Base-by-base conservation (phyloP, 2,329 filamentous ascomycete species). In the Allantophomopsis lycopodina region DNA sequence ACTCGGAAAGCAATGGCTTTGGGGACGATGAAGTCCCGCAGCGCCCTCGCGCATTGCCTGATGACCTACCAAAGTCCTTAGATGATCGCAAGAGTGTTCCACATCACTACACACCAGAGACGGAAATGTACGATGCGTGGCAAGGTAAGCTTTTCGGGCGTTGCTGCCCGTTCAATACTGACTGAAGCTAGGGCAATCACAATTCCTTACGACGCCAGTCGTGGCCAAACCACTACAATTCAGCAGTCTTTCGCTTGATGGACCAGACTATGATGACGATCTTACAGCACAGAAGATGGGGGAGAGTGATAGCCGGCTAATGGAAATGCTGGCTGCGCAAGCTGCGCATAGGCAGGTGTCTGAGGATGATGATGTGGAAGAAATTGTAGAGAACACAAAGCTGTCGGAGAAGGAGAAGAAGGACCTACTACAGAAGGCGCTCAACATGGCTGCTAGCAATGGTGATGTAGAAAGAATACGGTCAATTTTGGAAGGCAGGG, bases 41-140 rank as follows among this genome's bases (percentile, higher is more conserved):
- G 56, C 45, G 59, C 62, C 63, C 69, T 43, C 64, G 64, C 44
- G 49, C 57, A 44, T 74, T 96, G 38, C 91, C 91, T 32, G 65
- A 73, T 49, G 91, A 98, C 61, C 73, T 98, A 30, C 91, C 91
- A 10, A 91, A 75, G 49, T 94, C 88, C 11, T 73, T 98, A 40
- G 82, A 98, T 59, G 91, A 98, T 64, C 77, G 91, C 44, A 75
- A 79, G 50, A 70, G 70, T 52, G 72, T 82, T 28, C 73, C 78
- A 4, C 68, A 66, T 20, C 50, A 60, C 36, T 73, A 79, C 46
- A 71, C 82, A 41, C 69, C 71, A 32, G 91, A 96, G 67, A 94
- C 88, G 32, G 91, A 96, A 67, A 86, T 95, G 65, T 98, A 96
- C 60, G 91, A 98, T 71, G 91, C 86, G 50, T 98, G 91, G 91